These are phyloP conservation scores for Heteromeles arbutifolia DNA, from an alignment of 306 rosid species.

Conservation along the genomic window DNA sequence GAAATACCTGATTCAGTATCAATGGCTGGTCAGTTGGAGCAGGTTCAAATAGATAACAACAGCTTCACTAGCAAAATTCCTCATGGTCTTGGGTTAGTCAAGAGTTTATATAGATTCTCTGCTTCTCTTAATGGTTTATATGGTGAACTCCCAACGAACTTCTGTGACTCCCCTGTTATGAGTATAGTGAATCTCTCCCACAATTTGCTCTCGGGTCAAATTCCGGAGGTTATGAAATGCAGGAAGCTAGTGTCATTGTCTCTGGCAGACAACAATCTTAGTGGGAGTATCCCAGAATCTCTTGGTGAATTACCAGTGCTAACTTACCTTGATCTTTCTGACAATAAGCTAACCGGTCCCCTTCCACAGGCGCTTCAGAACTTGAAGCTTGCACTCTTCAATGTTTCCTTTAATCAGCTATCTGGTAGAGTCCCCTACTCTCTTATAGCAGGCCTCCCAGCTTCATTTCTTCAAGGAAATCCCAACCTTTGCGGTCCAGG, in stretches of 20 bases:
- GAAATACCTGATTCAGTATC: constrained; percentile 75
- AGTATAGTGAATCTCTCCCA: constrained; percentile 86
- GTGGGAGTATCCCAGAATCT: constrained; percentile 66
- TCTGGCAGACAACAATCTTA: constrained; percentile 68
- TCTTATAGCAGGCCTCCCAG: constrained; percentile 84
- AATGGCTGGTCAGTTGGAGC: constrained; percentile 75
- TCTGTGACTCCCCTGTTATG: constrained; percentile 97
- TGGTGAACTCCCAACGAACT: constrained; percentile 75
- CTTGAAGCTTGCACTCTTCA: constrained; percentile 93
- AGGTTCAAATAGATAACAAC: constrained; percentile 91
- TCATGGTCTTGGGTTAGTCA: constrained; percentile 62
- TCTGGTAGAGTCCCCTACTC: constrained; percentile 84
- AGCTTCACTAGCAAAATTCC: constrained; percentile 62
- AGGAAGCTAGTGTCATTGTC: constrained; percentile 81
- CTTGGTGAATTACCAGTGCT: constrained; percentile 80
- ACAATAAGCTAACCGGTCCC: constrained; percentile 82
- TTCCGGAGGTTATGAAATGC: constrained; percentile 69
- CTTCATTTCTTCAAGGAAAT: constrained; percentile 92
- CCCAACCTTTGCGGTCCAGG: constrained; percentile 86
- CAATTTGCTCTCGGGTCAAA: constrained; percentile 74
- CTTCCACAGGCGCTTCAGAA: constrained; percentile 84
- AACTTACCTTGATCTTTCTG: constrained; percentile 92
- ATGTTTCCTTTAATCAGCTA: constrained; percentile 78
- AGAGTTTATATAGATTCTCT: constrained; percentile 85
- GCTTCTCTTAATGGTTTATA: constrained; percentile 71